Evolutionary conservation across 768 basidiomycete species (phyloP), one percentile per base, ranked within the genome.

Genomic region (Termitomyces sp.): DNA sequence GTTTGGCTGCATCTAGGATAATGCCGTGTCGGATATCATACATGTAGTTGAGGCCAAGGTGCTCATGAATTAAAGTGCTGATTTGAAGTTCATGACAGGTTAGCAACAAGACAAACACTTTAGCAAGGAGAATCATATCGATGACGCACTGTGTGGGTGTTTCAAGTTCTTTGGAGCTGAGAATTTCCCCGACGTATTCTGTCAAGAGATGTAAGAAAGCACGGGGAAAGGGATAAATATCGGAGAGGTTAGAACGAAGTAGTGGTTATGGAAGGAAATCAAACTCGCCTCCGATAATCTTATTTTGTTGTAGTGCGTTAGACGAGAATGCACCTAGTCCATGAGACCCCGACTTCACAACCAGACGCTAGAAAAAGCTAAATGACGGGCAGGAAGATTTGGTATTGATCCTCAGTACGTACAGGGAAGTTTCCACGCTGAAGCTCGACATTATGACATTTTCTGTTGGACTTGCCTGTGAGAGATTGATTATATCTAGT

Each of bases 321-420:
- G n/a, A 34, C 9, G 81, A 73, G 68, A 78, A 82, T 3, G 80
- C 76, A 26, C 83, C 83, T 32, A 79, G 65, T 1, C 83, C 83
- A 64, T 63, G 67, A 3, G 46, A 24, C 10, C n/a, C 76, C 75
- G 45, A 45, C 44, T 53, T 74, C 30, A 84, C 70, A 32, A 68
- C 64, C 24, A 79, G 44, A 22, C 58, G 54, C 80, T 82, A 45
- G 1, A 48, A 47, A 47, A 40, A 5, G 10, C 24, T 14, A 30
- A 37, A 22, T 39, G 33, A 26, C 36, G n/a, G 56, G 16, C 5
- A 32, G 4, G 2, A 36, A n/a, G 39, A 37, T 18, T 18, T 46
- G 12, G 10, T 20, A 22, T 22, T 3, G 4, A 6, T 36, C 33
- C 45, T 44, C 12, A 10, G 16, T 46, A 56, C 44, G 9, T 44